Conservation (phyloP, 345 rosid genomes). For the Melaleuca alternifolia region DNA sequence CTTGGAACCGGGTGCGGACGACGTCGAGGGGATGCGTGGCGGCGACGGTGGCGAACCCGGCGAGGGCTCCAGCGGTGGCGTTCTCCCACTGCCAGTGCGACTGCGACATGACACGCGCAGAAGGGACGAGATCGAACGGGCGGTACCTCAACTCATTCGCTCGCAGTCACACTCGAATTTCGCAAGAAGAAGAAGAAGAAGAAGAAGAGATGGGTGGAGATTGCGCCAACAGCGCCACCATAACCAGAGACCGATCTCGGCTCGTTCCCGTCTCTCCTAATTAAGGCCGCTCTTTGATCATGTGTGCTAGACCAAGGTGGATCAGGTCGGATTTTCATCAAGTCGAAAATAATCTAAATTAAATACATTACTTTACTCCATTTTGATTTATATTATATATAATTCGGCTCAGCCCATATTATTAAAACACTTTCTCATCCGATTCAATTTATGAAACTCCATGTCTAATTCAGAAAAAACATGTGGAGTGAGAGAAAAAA, state of each 20-base stretch:
- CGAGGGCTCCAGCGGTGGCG: constrained; percentile 77
- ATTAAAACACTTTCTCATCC: too few species aligned
- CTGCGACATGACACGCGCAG: not conserved
- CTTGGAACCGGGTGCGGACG: constrained; percentile 92
- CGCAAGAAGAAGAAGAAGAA: not conserved
- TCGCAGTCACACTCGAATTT: not conserved
- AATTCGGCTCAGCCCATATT: too few species aligned
- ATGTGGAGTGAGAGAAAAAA: too few species aligned
- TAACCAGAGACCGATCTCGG: too few species aligned
- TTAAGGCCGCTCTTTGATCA: not conserved
- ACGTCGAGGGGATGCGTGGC: constrained; percentile 85
- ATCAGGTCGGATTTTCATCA: too few species aligned
- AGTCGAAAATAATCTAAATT: too few species aligned
- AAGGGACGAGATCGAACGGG: not conserved
- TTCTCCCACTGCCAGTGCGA: constrained; percentile 71
- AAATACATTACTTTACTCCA: too few species aligned
- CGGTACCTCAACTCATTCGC: not conserved
- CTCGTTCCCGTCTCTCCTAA: not conserved
- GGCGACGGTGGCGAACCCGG: constrained; percentile 87
- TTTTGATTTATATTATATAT: too few species aligned
- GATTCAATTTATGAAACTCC: too few species aligned
- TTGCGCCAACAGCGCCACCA: too few species aligned
- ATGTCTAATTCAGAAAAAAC: too few species aligned
- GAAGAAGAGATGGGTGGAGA: not conserved
- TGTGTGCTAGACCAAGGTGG: too few species aligned